A percentile compares a stretch with the other conserved stretches of the same genome.
These are phyloP conservation scores for Podospora pseudoanserina DNA, from an alignment of 495 filamentous ascomycete species.

Conservation along the genomic window DNA sequence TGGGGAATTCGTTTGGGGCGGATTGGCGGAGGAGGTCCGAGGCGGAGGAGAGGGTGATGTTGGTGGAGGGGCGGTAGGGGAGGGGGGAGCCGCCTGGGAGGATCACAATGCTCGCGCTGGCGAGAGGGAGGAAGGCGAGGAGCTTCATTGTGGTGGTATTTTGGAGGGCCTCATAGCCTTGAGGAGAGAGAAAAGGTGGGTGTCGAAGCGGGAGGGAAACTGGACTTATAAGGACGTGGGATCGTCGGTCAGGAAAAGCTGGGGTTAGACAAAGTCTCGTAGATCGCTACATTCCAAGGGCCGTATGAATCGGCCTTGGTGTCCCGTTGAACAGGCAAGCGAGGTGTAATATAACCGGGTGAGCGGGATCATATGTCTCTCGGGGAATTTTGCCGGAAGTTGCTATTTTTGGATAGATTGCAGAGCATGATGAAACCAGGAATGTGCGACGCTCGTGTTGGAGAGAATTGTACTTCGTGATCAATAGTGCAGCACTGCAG, in stretches of 20 bases:
- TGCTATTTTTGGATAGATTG: neutral
- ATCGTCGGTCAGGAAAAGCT: neutral
- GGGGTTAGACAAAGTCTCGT: neutral
- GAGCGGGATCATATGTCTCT: neutral
- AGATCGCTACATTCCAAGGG: neutral
- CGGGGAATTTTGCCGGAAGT: neutral
- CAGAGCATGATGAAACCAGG: neutral
- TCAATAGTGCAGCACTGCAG: neutral
- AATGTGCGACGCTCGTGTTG: neutral
- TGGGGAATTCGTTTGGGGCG: conserved; percentile 10
- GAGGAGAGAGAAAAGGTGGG: neutral
- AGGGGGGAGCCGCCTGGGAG: conserved; percentile 7
- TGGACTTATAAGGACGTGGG: neutral
- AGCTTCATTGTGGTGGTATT: neutral
- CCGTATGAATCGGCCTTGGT: neutral
- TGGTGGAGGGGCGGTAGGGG: neutral
- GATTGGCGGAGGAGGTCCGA: conserved; percentile 8
- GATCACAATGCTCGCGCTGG: neutral
- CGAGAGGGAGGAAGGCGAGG: neutral
- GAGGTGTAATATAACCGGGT: conserved; percentile 4
- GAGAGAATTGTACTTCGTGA: neutral
- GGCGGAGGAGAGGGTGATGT: neutral
- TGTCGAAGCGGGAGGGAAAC: neutral
- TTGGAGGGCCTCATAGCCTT: neutral
- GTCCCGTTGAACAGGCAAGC: neutral